These are phyloP conservation scores for Nematodospora valgi DNA, from an alignment of 805 yeast genomes.

Conservation along the genomic window DNA sequence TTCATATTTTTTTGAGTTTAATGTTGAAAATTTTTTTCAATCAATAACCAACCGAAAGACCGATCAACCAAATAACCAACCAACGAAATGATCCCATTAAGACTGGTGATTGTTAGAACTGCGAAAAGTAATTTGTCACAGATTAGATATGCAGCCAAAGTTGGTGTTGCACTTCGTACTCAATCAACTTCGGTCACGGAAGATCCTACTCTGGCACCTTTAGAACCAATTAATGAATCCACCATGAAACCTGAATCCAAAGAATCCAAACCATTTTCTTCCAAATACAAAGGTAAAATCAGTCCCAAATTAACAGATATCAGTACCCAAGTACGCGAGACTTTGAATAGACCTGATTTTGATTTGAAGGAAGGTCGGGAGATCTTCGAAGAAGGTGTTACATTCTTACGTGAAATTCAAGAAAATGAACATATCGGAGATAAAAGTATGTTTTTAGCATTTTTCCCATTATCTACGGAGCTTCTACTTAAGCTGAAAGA, in stretches of 20 bases:
- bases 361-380: constrained; percentile 29
- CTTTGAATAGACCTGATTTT: constrained; percentile 17
- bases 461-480: constrained; percentile 25
- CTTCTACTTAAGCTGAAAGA: constrained; percentile 7
- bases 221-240: background rate
- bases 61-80: background rate
- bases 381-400: constrained; percentile 39
- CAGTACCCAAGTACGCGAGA: constrained; percentile 24
- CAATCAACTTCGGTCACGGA: constrained; percentile 5
- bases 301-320: constrained; percentile 34
- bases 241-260: too few relatives aligned
- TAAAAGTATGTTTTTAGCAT: constrained; percentile 19
- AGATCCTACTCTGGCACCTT: too few relatives aligned
- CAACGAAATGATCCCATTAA: constrained; percentile 18
- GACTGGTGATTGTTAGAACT: constrained; percentile 10
- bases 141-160: background rate
- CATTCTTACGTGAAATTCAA: constrained; percentile 37
- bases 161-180: background rate
- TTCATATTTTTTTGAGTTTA: too few relatives aligned
- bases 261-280: too few relatives aligned
- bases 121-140: constrained; percentile 4
- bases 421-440: constrained; percentile 27
- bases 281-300: constrained; percentile 6
- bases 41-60: background rate
- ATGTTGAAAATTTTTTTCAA: constrained; percentile 4